Conservation (phyloP, 2,329 filamentous ascomycete genomes). For the Pseudovirgaria hyperparasitica region DNA sequence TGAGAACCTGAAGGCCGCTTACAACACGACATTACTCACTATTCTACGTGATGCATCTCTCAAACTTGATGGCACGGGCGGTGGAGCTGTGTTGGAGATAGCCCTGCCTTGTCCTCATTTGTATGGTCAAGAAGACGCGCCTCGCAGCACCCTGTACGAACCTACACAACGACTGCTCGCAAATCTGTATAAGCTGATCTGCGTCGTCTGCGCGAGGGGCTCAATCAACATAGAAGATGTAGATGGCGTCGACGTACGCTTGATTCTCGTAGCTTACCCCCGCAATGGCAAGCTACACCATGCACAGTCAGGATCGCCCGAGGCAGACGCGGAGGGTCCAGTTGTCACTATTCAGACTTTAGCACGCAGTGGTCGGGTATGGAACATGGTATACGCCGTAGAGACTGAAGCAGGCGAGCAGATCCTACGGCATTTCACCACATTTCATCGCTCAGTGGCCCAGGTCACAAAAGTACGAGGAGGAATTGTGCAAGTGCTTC, state of each 20-base stretch:
- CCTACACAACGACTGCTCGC: slow-evolving; percentile 63
- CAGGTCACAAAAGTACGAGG: slow-evolving; percentile 23
- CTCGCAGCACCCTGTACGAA: slow-evolving; percentile 48
- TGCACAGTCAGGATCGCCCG: slow-evolving; percentile 7
- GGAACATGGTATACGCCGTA: slow-evolving; percentile 53
- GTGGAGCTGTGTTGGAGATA: slow-evolving; percentile 38
- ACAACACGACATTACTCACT: slow-evolving; percentile 27
- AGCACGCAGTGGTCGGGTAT: slow-evolving; percentile 39
- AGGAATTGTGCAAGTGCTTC: slow-evolving; percentile 18
- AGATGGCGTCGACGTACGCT: slow-evolving; percentile 61
- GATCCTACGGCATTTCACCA: slow-evolving; percentile 37
- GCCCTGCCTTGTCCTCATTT: slow-evolving; percentile 54
- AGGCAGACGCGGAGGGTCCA: slow-evolving; percentile 31
- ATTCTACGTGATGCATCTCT: slow-evolving; percentile 28
- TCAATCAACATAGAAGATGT: slow-evolving; percentile 51
- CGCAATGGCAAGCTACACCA: slow-evolving; percentile 17
- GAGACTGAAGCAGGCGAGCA: slow-evolving; percentile 51
- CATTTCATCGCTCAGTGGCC: slow-evolving; percentile 12
- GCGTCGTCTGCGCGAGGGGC: slow-evolving; percentile 53
- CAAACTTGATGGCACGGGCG: slow-evolving; percentile 14
- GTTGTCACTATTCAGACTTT: slow-evolving; percentile 37
- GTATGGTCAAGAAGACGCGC: slow-evolving; percentile 34
- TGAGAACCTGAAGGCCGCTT: slow-evolving; percentile 29
- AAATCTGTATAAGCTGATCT: slow-evolving; percentile 65
- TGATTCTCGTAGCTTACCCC: slow-evolving; percentile 58